Evolutionary conservation across 1,284 basidiomycete genomes (phyloP).

Genomic region (Ceratobasidium papillatum): DNA sequence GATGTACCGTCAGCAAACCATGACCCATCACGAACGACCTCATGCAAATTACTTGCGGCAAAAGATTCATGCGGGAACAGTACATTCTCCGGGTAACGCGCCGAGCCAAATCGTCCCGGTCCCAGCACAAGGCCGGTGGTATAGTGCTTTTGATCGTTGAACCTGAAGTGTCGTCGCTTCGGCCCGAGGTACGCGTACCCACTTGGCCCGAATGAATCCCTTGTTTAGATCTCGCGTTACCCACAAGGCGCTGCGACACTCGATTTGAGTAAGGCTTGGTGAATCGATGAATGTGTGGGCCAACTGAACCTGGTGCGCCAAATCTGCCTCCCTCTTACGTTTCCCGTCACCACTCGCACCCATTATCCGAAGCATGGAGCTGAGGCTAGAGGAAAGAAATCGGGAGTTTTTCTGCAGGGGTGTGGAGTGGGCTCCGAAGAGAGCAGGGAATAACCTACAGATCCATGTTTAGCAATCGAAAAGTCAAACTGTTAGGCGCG

Average conservation of each 20-base stretch:
- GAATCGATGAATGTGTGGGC: not conserved
- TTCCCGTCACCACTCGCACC: constrained; percentile 1
- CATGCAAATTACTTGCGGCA: constrained; percentile 17
- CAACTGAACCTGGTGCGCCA: not conserved
- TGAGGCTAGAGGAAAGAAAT: constrained; percentile 11
- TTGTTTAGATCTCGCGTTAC: not conserved
- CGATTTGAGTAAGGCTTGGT: not conserved
- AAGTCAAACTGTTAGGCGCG: not conserved
- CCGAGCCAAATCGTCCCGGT: constrained; percentile 9
- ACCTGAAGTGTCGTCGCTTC: not conserved
- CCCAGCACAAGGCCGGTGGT: not conserved
- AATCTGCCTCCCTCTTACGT: not conserved
- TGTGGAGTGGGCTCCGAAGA: constrained; percentile 17
- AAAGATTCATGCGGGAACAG: constrained; percentile 4
- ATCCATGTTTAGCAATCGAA: not conserved
- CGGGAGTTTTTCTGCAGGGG: constrained; percentile 16
- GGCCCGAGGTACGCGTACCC: not conserved
- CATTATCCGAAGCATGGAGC: constrained; percentile 14
- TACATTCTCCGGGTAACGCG: constrained; percentile 15
- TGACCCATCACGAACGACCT: not conserved
- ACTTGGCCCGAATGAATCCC: not conserved
- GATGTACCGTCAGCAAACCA: constrained; percentile 4
- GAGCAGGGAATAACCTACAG: constrained; percentile 5
- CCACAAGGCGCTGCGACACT: not conserved
- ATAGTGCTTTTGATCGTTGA: not conserved